Evolutionary conservation across 306 rosid genomes (phyloP).

Genomic region (Hylodesmum podocarpum): DNA sequence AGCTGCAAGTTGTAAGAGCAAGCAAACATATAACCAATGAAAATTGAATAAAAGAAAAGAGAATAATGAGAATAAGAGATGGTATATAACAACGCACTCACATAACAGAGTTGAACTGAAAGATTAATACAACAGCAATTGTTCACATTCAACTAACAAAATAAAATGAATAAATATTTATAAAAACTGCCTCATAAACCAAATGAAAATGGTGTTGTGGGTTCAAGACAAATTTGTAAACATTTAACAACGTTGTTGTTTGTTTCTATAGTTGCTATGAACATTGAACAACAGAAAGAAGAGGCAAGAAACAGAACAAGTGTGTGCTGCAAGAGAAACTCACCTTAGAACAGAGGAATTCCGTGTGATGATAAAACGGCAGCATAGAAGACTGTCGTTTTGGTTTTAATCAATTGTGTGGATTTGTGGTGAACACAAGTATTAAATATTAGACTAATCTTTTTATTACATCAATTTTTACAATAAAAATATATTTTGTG

Average conservation of each 20-base stretch:
- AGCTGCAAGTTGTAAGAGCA: slow-evolving; percentile 12
- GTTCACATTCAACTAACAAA: not conserved
- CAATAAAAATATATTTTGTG: too few species aligned
- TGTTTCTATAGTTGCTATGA: not conserved
- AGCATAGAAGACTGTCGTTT: not conserved
- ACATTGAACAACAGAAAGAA: not conserved
- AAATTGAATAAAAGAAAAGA: not conserved
- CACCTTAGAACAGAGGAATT: not conserved
- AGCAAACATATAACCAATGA: not conserved
- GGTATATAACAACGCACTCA: not conserved
- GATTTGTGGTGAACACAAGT: too few species aligned
- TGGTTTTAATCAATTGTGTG: not conserved
- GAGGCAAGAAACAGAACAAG: not conserved
- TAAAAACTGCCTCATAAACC: not conserved
- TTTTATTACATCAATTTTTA: too few species aligned
- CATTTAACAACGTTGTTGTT: not conserved
- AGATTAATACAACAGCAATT: not conserved
- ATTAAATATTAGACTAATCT: too few species aligned
- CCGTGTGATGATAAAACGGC: not conserved
- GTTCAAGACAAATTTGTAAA: not conserved
- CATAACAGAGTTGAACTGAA: not conserved
- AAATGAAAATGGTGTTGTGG: not conserved
- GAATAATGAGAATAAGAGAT: not conserved
- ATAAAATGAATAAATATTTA: not conserved
- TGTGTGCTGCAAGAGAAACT: not conserved